Conservation (phyloP, 78 protist genomes). For the Polysphondylium violaceum region DNA sequence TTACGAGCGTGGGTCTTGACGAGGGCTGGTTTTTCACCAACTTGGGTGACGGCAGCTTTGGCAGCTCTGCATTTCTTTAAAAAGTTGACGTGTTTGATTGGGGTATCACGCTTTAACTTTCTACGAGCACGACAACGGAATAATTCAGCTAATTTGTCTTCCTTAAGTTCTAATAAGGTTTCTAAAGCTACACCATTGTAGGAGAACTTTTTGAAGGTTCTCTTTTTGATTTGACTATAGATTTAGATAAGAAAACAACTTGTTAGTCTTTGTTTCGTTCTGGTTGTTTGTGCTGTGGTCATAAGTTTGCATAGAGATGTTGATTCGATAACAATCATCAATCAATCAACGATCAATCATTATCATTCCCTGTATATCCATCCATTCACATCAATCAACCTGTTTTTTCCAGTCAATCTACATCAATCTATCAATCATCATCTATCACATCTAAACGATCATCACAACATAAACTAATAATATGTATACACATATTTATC, state of each 20-base stretch:
- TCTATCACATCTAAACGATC: too few relatives aligned
- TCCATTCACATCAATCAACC: too few relatives aligned
- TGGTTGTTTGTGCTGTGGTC: too few relatives aligned
- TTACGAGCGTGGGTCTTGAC: constrained; percentile 99
- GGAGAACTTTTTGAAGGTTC: constrained; percentile 97
- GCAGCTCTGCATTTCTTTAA: constrained; percentile 95
- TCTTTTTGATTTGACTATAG: constrained; percentile 80
- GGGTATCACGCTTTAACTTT: constrained; percentile 94
- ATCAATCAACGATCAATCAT: too few relatives aligned
- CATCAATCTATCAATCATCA: too few relatives aligned
- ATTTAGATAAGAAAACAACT: not conserved
- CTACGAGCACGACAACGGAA: constrained; percentile 97
- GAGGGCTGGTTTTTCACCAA: constrained; percentile 97
- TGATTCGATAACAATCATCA: too few relatives aligned
- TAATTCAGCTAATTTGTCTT: constrained; percentile 89
- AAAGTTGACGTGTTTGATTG: constrained; percentile 90
- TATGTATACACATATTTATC: too few relatives aligned
- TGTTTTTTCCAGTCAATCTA: too few relatives aligned
- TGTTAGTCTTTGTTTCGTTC: too few relatives aligned
- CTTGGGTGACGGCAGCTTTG: constrained; percentile 82
- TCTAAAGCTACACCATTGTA: constrained; percentile 99
- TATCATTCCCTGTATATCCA: too few relatives aligned
- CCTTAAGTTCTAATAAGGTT: constrained; percentile 92
- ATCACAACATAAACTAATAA: too few relatives aligned
- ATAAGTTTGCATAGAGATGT: too few relatives aligned